Evolutionary conservation across 176 grass and related monocot genomes (phyloP).

Genomic region (Zizania latifolia): DNA sequence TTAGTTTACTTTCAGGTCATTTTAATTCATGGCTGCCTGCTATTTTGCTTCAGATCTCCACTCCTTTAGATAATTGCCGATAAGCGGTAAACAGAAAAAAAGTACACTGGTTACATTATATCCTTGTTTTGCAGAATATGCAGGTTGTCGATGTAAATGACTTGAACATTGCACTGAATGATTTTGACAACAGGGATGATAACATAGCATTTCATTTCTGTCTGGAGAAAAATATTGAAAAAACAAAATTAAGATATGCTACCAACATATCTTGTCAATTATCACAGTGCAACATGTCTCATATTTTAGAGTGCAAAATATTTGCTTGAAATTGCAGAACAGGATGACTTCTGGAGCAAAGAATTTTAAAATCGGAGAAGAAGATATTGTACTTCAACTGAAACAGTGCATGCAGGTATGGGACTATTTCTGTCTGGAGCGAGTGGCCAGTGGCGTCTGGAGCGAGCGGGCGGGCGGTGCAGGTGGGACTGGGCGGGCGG

Average conservation of each 20-base stretch:
- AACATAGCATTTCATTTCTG: slow-evolving; percentile 60
- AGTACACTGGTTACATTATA: not conserved
- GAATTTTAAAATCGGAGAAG: slow-evolving; percentile 37
- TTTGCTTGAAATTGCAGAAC: slow-evolving; percentile 36
- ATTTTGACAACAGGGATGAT: slow-evolving; percentile 68
- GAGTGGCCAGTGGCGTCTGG: too few relatives aligned
- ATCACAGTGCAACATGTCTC: not conserved
- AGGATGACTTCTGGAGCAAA: slow-evolving; percentile 32
- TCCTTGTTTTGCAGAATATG: slow-evolving; percentile 56
- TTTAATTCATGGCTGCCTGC: not conserved
- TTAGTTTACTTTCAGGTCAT: not conserved
- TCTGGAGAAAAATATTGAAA: slow-evolving; percentile 40
- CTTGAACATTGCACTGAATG: slow-evolving; percentile 64
- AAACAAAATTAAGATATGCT: slow-evolving; percentile 52
- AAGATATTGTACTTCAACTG: slow-evolving; percentile 34
- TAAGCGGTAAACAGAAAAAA: not conserved
- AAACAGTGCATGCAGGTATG: slow-evolving; percentile 50
- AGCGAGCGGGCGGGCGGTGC: too few relatives aligned
- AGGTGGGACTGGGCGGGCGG: too few relatives aligned
- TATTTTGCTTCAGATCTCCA: not conserved
- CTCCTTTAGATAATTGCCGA: not conserved
- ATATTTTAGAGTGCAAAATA: not conserved
- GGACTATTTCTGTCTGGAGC: not conserved
- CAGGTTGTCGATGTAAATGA: slow-evolving; percentile 52
- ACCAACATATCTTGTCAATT: not conserved